A percentile compares a stretch with the other conserved stretches of the same genome.
phyloP scores from a whole-genome alignment of 2,329 filamentous ascomycete species.

The Trichoderma sp. region DNA sequence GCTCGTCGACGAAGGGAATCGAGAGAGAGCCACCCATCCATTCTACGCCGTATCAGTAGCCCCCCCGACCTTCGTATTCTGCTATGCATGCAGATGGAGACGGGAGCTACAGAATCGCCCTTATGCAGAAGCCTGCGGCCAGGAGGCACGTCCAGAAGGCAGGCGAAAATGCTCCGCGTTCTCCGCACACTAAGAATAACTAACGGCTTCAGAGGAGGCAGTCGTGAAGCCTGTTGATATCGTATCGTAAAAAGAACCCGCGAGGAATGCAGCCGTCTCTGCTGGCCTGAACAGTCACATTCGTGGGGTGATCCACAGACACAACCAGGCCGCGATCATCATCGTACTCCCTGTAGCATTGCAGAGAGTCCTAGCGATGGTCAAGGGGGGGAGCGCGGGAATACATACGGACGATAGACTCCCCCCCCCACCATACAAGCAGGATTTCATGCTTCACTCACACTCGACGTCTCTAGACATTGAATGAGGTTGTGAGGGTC shows the following conservation, averaged over 20 bases:
- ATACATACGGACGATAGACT: too few relatives aligned
- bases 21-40: conserved; percentile 18
- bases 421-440: background rate
- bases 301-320: conserved; percentile 23
- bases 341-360: background rate
- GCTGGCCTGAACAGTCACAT: conserved; percentile 21
- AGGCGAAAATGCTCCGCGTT: conserved; percentile 24
- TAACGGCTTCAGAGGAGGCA: background rate
- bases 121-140: conserved; percentile 21
- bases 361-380: conserved; percentile 10
- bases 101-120: conserved; percentile 24
- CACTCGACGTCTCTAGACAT: background rate
- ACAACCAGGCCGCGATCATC: background rate
- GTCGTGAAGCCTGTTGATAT: background rate
- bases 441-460: background rate
- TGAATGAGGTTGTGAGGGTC: background rate
- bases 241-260: background rate
- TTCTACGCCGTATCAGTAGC: conserved; percentile 21
- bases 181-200: conserved; percentile 1
- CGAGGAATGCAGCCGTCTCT: conserved; percentile 19
- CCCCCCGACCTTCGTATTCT: conserved; percentile 27
- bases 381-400: background rate
- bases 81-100: conserved; percentile 27
- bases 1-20: background rate
- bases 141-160: background rate